Evolutionary conservation across 2,329 filamentous ascomycete genomes (phyloP).

Genomic region (Colletotrichum simmondsii): DNA sequence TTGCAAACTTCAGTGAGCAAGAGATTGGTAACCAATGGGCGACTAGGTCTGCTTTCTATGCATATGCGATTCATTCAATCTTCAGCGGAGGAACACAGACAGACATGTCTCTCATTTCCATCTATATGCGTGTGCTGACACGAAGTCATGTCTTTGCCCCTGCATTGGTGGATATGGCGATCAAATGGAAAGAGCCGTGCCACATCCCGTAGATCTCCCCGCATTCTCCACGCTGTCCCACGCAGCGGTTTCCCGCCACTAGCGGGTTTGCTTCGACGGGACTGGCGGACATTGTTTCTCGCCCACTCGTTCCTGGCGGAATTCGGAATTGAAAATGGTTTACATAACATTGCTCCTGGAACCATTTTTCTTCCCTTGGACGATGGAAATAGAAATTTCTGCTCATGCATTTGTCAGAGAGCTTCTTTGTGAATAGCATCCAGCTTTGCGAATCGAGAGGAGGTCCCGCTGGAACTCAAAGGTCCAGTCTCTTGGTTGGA

Average conservation of each 20-base stretch:
- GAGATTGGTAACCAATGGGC: too few relatives aligned
- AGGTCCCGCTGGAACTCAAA: too few relatives aligned
- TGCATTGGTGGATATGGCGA: background rate
- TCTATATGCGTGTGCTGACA: background rate
- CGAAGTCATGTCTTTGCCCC: background rate
- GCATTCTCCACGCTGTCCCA: constrained; percentile 14
- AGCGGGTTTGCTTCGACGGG: constrained; percentile 25
- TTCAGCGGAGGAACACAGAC: background rate
- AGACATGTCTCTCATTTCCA: background rate
- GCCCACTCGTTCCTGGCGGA: constrained; percentile 13
- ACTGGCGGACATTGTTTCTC: constrained; percentile 15
- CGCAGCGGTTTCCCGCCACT: constrained; percentile 21
- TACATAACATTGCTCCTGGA: background rate
- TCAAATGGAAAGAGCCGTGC: background rate
- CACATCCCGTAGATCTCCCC: constrained; percentile 26
- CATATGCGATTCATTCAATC: too few relatives aligned
- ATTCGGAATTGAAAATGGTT: constrained; percentile 10
- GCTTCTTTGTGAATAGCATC: background rate
- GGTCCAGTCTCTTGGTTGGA: too few relatives aligned
- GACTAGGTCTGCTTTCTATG: too few relatives aligned
- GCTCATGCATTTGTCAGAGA: background rate
- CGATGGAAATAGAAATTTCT: background rate
- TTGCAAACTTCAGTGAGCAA: too few relatives aligned
- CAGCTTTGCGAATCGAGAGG: too few relatives aligned
- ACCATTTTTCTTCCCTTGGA: background rate